Evolutionary conservation across 116 monocot species (phyloP).

Genomic region (Papilionanthe hybrid): DNA sequence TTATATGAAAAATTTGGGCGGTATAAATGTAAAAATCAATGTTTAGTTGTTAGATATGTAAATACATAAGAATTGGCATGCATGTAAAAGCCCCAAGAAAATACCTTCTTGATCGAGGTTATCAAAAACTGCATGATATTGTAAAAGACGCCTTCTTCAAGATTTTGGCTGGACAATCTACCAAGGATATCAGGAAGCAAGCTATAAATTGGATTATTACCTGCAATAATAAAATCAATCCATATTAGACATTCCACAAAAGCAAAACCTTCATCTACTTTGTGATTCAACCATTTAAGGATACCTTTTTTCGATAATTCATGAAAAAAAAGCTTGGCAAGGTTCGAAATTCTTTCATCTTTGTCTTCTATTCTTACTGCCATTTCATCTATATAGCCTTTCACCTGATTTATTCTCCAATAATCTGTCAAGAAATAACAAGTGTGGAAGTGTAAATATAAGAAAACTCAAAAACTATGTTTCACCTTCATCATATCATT

Average conservation of each 20-base stretch:
- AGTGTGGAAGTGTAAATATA: not conserved
- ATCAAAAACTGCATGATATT: constrained; percentile 95
- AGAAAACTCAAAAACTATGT: not conserved
- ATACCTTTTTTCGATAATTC: constrained; percentile 98
- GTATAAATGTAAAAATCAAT: too few relatives aligned
- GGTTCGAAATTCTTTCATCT: constrained; percentile 86
- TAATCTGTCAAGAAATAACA: constrained; percentile 4
- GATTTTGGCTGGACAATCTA: constrained; percentile 74
- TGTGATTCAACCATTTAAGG: constrained; percentile 5
- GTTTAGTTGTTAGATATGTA: too few relatives aligned
- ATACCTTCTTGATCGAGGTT: constrained; percentile 88
- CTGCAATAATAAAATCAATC: constrained; percentile 30
- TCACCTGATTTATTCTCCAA: constrained; percentile 59
- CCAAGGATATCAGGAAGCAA: constrained; percentile 94
- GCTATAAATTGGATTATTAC: constrained; percentile 96
- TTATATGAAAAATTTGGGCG: too few relatives aligned
- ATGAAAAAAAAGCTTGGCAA: constrained; percentile 93
- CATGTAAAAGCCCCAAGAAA: too few relatives aligned
- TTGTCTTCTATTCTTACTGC: constrained; percentile 84
- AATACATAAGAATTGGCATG: too few relatives aligned
- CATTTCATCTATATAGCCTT: constrained; percentile 99
- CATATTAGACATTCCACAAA: not conserved
- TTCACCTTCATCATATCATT: constrained; percentile 99
- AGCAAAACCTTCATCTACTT: not conserved
- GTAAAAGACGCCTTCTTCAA: constrained; percentile 70